Base-by-base conservation (phyloP, 805 yeast species). In the Ogataea salicorniae region DNA sequence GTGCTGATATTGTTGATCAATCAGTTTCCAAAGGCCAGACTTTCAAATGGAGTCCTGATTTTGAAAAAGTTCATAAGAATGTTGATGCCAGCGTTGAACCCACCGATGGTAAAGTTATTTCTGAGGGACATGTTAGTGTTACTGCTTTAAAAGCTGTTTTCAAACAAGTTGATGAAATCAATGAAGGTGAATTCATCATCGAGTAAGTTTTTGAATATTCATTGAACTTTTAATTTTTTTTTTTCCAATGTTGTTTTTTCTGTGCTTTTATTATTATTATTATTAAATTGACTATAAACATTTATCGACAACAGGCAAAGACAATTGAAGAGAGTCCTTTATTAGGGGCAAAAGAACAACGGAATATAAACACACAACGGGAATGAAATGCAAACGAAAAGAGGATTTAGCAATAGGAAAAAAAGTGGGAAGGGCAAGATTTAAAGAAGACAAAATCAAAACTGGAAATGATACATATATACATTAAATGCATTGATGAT, bases 31-130 rank as follows among this genome's bases (percentile, higher is more conserved):
- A 67, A 20, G 69, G 77, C 18, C 70, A 76, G 31, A 73, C 77
- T 46, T 94, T 81, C 66, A 71, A 70, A 51, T 92, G 99, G 99
- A 73, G 74, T 39, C 99, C 99, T 0, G 80, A 90, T 61, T 89
- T 88, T 66, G 77, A 75, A 39, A 67, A 73, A 22, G 89, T 86
- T 14, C 85, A 83, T 60, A 69, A 76, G 42, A 73, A 76, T 8
- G 77, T 80, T 14, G 57, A 64, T 17, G 68, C 59, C 14, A 69
- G 74, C 17, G 58, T 67, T 3, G 70, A 63, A 1, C 77, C 80
- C 42, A 76, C 79, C 34, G 97, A 90, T 62, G 90, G 87, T 47
- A 76, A 84, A 67, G 83, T 81, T 4, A 73, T 90, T 18, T 74
- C 79, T 48, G 73, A 77, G 43, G 87, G 86, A 40, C 74, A 76